Conservation (phyloP, 2,329 filamentous ascomycete species). For the Stagonosporopsis cucurbitacearum region DNA sequence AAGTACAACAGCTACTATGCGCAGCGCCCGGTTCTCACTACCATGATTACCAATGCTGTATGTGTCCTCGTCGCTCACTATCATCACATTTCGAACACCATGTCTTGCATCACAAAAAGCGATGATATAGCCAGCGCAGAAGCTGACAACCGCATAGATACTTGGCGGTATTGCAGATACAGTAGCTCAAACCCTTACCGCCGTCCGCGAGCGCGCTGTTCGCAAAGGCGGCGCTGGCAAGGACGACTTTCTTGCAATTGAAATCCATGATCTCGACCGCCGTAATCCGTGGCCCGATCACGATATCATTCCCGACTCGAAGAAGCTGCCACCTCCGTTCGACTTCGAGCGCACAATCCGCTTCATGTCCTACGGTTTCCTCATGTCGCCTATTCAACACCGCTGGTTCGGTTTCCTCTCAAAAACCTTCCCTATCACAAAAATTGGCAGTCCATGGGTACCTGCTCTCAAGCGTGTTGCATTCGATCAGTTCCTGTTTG, state of each 20-base stretch:
- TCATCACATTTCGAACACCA: not conserved
- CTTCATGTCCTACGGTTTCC: constrained; percentile 97
- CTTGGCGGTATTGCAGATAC: constrained; percentile 96
- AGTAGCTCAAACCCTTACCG: constrained; percentile 89
- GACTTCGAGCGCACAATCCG: constrained; percentile 93
- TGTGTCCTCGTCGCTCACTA: constrained; percentile 38
- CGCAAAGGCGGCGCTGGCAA: constrained; percentile 68
- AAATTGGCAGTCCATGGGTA: constrained; percentile 69
- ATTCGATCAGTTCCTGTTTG: constrained; percentile 92
- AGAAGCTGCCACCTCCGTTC: constrained; percentile 76
- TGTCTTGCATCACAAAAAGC: not conserved
- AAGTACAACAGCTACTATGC: constrained; percentile 96
- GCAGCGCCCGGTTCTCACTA: constrained; percentile 90
- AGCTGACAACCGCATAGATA: constrained; percentile 49
- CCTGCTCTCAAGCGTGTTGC: constrained; percentile 90
- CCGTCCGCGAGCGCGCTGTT: constrained; percentile 72
- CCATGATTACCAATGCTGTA: constrained; percentile 98
- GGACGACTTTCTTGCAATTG: constrained; percentile 79
- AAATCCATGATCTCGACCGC: constrained; percentile 85
- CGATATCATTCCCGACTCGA: constrained; percentile 70
- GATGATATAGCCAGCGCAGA: not conserved
- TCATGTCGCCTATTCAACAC: constrained; percentile 94
- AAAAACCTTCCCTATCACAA: constrained; percentile 81
- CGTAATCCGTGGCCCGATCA: constrained; percentile 72
- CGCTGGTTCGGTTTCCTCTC: constrained; percentile 93